Conservation (phyloP, 352 stramenopile genomes). For the Phytophthora litchii region DNA sequence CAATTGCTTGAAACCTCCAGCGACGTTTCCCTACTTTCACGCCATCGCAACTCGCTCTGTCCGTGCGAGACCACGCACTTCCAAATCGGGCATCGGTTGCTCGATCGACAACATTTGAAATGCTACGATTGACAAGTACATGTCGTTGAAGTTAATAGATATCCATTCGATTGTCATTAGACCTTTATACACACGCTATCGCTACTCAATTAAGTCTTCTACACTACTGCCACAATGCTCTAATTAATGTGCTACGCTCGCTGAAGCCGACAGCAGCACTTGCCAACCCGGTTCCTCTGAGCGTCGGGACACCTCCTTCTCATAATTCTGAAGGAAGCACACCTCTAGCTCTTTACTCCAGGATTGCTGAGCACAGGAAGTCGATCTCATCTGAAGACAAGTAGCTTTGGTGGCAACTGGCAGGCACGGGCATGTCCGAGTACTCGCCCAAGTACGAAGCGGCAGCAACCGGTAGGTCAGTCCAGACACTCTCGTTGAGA, state of each 20-base stretch:
- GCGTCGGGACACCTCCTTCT: slow-evolving; percentile 9
- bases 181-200: slow-evolving; percentile 25
- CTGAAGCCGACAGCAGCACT: slow-evolving; percentile 57
- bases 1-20: slow-evolving; percentile 41
- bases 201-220: slow-evolving; percentile 27
- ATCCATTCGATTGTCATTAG: slow-evolving; percentile 26
- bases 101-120: background rate
- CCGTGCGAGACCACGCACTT: background rate
- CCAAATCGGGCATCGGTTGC: slow-evolving; percentile 37
- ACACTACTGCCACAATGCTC: slow-evolving; percentile 30
- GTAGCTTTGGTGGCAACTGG: slow-evolving; percentile 44
- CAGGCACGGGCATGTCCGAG: slow-evolving; percentile 26
- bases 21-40: slow-evolving; percentile 29
- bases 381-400: slow-evolving; percentile 87
- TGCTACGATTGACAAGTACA: background rate
- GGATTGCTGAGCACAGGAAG: slow-evolving; percentile 84
- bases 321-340: slow-evolving; percentile 11
- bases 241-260: slow-evolving; percentile 29
- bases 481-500: slow-evolving; percentile 65
- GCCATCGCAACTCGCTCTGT: slow-evolving; percentile 10
- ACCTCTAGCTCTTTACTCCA: slow-evolving; percentile 51
- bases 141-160: slow-evolving; percentile 20
- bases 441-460: slow-evolving; percentile 32
- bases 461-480: slow-evolving; percentile 43
- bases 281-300: slow-evolving; percentile 37